Percentiles rank a stretch among this genome's conserved stretches.
Conservation (phyloP, 148 eudicot species). For the Fallopia convolvulus region DNA sequence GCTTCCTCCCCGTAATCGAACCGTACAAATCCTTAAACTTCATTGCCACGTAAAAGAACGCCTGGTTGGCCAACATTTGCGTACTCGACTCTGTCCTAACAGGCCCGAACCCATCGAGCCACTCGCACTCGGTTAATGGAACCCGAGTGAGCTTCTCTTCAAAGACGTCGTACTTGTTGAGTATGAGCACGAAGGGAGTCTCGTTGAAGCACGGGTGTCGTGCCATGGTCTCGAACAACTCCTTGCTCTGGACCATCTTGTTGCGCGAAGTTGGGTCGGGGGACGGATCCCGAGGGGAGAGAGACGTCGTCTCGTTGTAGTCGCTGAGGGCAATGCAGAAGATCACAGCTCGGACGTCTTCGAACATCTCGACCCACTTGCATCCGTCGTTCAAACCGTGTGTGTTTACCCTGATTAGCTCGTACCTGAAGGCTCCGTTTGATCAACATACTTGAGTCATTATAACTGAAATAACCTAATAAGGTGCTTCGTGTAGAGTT, state of each 20-base stretch:
- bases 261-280: conserved; percentile 18
- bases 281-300: conserved; percentile 15
- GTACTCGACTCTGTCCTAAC: conserved; percentile 54
- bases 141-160: conserved; percentile 71
- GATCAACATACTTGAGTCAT: not conserved
- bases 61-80: conserved; percentile 81
- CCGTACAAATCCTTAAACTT: conserved; percentile 86
- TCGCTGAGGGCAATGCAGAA: conserved; percentile 81
- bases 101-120: conserved; percentile 76
- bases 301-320: conserved; percentile 55
- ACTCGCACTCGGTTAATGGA: conserved; percentile 63
- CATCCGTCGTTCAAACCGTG: conserved; percentile 81
- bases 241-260: conserved; percentile 75
- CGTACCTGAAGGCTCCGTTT: conserved; percentile 37
- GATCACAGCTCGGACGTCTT: conserved; percentile 77
- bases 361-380: conserved; percentile 98
- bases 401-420: conserved; percentile 81
- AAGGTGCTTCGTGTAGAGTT: no score
- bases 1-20: conserved; percentile 70
- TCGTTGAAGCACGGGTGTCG: conserved; percentile 79
- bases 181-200: conserved; percentile 65
- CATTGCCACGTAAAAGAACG: conserved; percentile 92
- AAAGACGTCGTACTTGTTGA: conserved; percentile 84
- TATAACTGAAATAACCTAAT: no score
- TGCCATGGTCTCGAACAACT: conserved; percentile 70